These are phyloP conservation scores for Sequoia sempervirens DNA, from an alignment of 75 land plant genomes.

Conservation along the genomic window DNA sequence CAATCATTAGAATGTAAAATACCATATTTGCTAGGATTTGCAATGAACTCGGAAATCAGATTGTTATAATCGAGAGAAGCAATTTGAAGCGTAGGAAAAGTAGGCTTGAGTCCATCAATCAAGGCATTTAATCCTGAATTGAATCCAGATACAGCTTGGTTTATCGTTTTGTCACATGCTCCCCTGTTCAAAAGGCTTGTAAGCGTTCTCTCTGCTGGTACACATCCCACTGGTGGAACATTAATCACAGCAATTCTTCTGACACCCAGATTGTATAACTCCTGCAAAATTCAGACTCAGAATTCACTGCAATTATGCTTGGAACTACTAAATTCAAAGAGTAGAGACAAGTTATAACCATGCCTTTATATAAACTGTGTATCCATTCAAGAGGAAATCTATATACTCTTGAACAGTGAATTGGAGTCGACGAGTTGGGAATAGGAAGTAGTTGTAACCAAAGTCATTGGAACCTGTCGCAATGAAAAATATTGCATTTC, in stretches of 20 bases:
- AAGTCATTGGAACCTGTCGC: conserved; percentile 23
- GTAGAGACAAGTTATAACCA: neutral
- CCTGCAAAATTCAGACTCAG: conserved; percentile 5
- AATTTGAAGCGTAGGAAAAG: neutral
- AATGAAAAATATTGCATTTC: conserved; percentile 12
- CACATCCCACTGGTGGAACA: conserved; percentile 12
- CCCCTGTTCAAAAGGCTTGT: neutral
- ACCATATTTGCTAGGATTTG: conserved; percentile 4
- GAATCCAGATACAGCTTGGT: neutral
- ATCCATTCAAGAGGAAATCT: neutral
- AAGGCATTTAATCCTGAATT: neutral
- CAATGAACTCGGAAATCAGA: neutral
- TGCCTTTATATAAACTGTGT: neutral
- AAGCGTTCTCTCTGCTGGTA: neutral
- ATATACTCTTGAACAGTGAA: conserved; percentile 19
- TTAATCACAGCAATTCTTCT: neutral
- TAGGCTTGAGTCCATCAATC: neutral
- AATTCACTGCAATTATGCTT: neutral
- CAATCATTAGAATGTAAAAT: neutral
- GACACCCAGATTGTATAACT: neutral
- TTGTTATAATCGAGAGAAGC: neutral
- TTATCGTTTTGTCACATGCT: neutral
- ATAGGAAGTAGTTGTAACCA: conserved; percentile 4
- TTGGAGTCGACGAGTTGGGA: neutral
- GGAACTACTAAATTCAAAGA: neutral